Evolutionary conservation across 768 basidiomycete genomes (phyloP).

Genomic region (Boletus subcaerulescens): DNA sequence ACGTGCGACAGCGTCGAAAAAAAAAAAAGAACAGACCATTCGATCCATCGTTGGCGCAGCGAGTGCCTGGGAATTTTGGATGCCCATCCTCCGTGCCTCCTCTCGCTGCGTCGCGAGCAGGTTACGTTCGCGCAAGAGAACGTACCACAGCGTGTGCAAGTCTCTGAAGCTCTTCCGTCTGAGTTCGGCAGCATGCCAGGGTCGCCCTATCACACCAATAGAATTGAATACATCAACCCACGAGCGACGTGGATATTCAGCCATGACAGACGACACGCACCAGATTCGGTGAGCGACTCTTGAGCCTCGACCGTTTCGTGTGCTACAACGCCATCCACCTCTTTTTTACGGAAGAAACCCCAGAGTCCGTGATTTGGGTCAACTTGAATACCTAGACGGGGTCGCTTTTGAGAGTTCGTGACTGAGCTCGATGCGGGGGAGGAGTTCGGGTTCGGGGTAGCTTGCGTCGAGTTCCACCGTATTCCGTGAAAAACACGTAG

Average conservation of each 20-base stretch:
- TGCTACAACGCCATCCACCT: slow-evolving; percentile 46
- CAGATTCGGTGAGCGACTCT: slow-evolving; percentile 34
- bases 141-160: slow-evolving; percentile 93
- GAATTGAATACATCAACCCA: not conserved
- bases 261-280: slow-evolving; percentile 25
- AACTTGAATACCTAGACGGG: slow-evolving; percentile 41
- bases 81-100: slow-evolving; percentile 65
- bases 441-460: not conserved
- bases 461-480: slow-evolving; percentile 26
- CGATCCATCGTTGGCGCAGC: slow-evolving; percentile 36
- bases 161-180: slow-evolving; percentile 90
- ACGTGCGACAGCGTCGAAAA: not conserved
- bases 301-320: slow-evolving; percentile 48
- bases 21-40: slow-evolving; percentile 36
- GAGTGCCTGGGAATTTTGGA: slow-evolving; percentile 30
- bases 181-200: slow-evolving; percentile 85
- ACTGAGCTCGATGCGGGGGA: not conserved
- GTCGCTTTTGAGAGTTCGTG: slow-evolving; percentile 35
- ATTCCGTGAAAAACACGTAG: slow-evolving; percentile 9
- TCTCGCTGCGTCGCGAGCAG: slow-evolving; percentile 84
- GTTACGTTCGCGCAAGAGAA: slow-evolving; percentile 85
- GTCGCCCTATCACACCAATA: slow-evolving; percentile 56
- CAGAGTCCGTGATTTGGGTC: slow-evolving; percentile 72
- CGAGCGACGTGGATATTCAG: not conserved
- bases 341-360: slow-evolving; percentile 67